A percentile compares a stretch with the other conserved stretches of the same genome.
phyloP scores from a whole-genome alignment of 345 rosid species.

The Eucalyptus tenuipes region DNA sequence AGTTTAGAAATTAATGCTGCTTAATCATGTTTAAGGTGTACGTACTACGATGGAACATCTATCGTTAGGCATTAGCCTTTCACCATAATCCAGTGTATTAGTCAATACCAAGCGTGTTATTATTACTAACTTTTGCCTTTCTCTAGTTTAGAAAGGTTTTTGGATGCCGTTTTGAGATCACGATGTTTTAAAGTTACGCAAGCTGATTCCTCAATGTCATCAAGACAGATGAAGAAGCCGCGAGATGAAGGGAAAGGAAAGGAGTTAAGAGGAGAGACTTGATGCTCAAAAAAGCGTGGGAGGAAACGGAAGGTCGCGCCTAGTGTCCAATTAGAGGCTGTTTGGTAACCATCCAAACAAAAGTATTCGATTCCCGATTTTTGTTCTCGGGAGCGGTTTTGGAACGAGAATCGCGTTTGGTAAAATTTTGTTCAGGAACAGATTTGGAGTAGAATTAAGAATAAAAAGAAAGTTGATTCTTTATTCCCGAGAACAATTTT shows the following conservation, averaged over 20 bases:
- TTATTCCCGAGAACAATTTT: no score
- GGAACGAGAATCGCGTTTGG: no score
- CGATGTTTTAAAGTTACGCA: neutral
- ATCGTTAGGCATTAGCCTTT: neutral
- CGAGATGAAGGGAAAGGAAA: conserved; percentile 28
- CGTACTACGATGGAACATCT: neutral
- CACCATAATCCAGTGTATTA: neutral
- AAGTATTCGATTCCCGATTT: no score
- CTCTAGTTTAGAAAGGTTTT: neutral
- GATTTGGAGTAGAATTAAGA: no score
- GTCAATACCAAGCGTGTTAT: neutral
- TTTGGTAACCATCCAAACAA: no score
- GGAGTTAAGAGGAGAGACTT: conserved; percentile 10
- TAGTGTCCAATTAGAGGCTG: neutral
- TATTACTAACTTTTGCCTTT: neutral
- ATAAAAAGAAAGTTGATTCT: no score
- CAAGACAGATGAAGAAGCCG: conserved; percentile 25
- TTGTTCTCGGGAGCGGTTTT: no score
- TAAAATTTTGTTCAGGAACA: no score
- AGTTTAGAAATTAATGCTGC: neutral
- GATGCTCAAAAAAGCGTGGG: conserved; percentile 14
- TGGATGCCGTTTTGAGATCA: neutral
- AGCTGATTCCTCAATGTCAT: neutral
- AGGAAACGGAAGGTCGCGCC: conserved; percentile 33
- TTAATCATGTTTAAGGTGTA: conserved; percentile 4